phyloP scores from a whole-genome alignment of 169 alveolate species.

The Theileria sp. region DNA sequence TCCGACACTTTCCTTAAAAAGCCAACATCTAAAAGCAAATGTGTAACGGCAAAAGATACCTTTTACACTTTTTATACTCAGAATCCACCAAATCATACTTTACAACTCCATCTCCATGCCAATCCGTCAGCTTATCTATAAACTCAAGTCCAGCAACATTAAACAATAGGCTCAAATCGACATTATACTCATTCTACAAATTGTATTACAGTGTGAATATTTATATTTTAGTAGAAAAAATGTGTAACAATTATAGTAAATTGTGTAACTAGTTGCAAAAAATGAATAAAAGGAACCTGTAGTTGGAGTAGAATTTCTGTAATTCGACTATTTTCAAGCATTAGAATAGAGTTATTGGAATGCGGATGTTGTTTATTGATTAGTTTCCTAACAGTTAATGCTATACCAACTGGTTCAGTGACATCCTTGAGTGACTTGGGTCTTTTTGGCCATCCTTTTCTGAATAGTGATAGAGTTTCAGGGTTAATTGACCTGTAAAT shows the following conservation, averaged over 20 bases:
- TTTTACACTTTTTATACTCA: slow-evolving; percentile 26
- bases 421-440: slow-evolving; percentile 19
- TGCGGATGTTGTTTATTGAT: slow-evolving; percentile 6
- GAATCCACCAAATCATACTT: slow-evolving; percentile 6
- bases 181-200: slow-evolving; percentile 8
- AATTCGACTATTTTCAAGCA: background rate
- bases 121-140: background rate
- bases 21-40: slow-evolving; percentile 42
- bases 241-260: no score
- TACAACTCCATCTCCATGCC: background rate
- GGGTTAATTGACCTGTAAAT: slow-evolving; percentile 13
- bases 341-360: background rate
- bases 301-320: slow-evolving; percentile 17
- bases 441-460: slow-evolving; percentile 32
- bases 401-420: background rate
- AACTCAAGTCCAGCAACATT: slow-evolving; percentile 42
- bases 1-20: slow-evolving; percentile 43
- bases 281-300: background rate
- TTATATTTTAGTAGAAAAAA: no score
- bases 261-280: background rate
- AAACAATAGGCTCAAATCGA: slow-evolving; percentile 41
- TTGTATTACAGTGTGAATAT: slow-evolving; percentile 11
- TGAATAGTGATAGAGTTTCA: slow-evolving; percentile 31
- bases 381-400: slow-evolving; percentile 11
- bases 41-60: slow-evolving; percentile 9